These are phyloP conservation scores for Candida nitratophila DNA, from an alignment of 805 yeast genomes.

Conservation along the genomic window DNA sequence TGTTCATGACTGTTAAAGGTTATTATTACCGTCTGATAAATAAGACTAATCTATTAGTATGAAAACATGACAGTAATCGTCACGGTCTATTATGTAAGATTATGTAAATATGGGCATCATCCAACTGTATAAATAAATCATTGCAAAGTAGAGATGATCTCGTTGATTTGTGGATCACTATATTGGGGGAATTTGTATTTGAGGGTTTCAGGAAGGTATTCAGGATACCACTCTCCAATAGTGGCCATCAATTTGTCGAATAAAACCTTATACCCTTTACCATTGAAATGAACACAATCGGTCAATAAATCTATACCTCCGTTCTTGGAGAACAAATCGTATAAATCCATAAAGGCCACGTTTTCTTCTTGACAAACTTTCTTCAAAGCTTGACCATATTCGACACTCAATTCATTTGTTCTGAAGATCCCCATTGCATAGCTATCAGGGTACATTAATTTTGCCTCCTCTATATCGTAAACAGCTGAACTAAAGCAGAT, in stretches of 20 bases:
- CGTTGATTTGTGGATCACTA: no score
- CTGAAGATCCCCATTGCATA: constrained; percentile 35
- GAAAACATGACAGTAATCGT: no score
- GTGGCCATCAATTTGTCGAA: constrained; percentile 25
- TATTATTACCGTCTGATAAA: no score
- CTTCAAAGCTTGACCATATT: constrained; percentile 45
- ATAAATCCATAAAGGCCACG: constrained; percentile 55
- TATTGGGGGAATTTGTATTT: constrained; percentile 15
- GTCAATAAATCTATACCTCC: constrained; percentile 14
- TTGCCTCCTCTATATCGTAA: constrained; percentile 41
- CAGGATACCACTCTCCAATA: constrained; percentile 29
- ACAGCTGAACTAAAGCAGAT: constrained; percentile 60
- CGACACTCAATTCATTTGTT: constrained; percentile 34
- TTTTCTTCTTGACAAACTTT: constrained; percentile 33
- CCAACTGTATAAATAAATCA: no score
- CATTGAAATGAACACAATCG: constrained; percentile 40
- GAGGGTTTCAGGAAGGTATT: constrained; percentile 15
- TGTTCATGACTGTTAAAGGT: no score
- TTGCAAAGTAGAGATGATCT: no score
- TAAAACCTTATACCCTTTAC: constrained; percentile 28
- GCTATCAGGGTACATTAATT: constrained; percentile 8
- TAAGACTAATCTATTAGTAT: no score
- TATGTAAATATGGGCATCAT: no score
- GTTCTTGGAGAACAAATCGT: constrained; percentile 15
- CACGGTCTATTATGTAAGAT: no score